Percentiles rank a stretch among this genome's conserved stretches.
Evolutionary conservation across 257 asterid genomes (phyloP).

Genomic region (Nicotiana tomentosiformis): DNA sequence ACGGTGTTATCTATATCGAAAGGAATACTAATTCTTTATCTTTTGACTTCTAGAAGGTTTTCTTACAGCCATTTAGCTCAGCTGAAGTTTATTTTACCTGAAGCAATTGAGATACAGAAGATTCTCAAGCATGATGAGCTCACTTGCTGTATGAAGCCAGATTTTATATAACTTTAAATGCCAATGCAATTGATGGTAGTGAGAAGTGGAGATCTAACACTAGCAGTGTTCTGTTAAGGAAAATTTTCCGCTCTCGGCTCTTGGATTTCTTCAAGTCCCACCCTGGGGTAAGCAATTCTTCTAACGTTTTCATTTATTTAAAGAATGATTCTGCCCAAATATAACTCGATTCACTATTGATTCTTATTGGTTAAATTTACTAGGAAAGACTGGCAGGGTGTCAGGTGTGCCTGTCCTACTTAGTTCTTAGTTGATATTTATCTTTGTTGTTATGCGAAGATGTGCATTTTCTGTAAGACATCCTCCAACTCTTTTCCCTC

Average conservation of each 20-base stretch:
- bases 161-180: slow-evolving; percentile 25
- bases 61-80: slow-evolving; percentile 65
- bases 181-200: slow-evolving; percentile 22
- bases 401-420: not conserved
- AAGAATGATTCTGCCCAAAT: not conserved
- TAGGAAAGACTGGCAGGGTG: not conserved
- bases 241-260: slow-evolving; percentile 51
- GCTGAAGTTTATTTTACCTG: slow-evolving; percentile 72
- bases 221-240: slow-evolving; percentile 48
- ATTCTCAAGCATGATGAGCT: slow-evolving; percentile 52
- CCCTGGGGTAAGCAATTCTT: slow-evolving; percentile 46
- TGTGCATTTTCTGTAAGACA: not conserved
- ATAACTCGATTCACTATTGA: not conserved
- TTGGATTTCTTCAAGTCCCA: slow-evolving; percentile 51
- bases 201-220: slow-evolving; percentile 36
- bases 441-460: not conserved
- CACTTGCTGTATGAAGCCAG: slow-evolving; percentile 74
- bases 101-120: slow-evolving; percentile 66
- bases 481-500: not conserved
- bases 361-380: not conserved
- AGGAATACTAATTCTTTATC: not conserved
- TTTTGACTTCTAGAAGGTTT: slow-evolving; percentile 57
- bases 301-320: not conserved
- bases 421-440: not conserved
- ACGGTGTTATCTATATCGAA: not conserved